phyloP scores from a whole-genome alignment of 2,329 filamentous ascomycete genomes.

The Scedosporium aurantiacum region DNA sequence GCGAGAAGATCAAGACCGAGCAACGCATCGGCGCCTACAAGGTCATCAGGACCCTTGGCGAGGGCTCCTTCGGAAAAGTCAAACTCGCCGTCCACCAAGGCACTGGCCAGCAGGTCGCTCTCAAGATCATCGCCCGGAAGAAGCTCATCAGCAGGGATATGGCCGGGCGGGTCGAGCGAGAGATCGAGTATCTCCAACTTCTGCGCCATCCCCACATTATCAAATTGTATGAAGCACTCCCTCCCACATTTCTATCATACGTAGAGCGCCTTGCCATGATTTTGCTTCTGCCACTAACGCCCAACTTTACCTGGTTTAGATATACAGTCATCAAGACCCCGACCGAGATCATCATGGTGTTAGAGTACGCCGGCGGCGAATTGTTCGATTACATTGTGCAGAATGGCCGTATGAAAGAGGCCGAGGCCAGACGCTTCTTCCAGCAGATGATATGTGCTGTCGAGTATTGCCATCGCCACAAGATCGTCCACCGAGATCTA shows the following conservation, averaged over 20 bases:
- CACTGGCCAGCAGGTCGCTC: slow-evolving; percentile 86
- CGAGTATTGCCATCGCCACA: slow-evolving; percentile 97
- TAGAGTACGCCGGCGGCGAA: slow-evolving; percentile 94
- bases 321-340: slow-evolving; percentile 95
- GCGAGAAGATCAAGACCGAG: slow-evolving; percentile 28
- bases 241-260: background rate
- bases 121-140: slow-evolving; percentile 95
- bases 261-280: background rate
- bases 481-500: slow-evolving; percentile 94
- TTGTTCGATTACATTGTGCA: slow-evolving; percentile 97
- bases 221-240: slow-evolving; percentile 61
- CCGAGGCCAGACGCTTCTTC: slow-evolving; percentile 93
- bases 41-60: slow-evolving; percentile 79
- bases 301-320: slow-evolving; percentile 28
- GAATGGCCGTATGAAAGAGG: slow-evolving; percentile 81
- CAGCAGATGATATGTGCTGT: slow-evolving; percentile 98
- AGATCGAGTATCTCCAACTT: slow-evolving; percentile 95
- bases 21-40: slow-evolving; percentile 88
- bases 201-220: slow-evolving; percentile 97
- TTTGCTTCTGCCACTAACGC: background rate
- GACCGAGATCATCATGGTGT: slow-evolving; percentile 95
- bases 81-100: slow-evolving; percentile 90
- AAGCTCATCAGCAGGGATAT: slow-evolving; percentile 96
- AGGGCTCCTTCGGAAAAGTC: slow-evolving; percentile 97
- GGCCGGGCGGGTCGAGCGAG: slow-evolving; percentile 92